Base-by-base conservation (phyloP, 2,329 filamentous ascomycete genomes). In the Aureobasidium sp. region DNA sequence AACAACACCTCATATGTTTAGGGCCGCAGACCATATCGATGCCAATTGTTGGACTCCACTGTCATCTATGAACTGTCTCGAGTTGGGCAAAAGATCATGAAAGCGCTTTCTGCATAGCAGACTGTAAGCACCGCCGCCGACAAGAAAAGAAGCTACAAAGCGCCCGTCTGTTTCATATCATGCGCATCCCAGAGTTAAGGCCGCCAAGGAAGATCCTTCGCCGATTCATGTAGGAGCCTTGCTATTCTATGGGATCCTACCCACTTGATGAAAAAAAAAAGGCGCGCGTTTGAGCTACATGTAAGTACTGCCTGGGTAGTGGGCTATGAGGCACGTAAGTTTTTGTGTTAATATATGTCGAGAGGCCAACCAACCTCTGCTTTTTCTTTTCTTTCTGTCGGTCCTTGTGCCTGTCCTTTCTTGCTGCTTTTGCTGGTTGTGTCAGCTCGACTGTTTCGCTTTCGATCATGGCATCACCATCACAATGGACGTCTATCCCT, bases 141-240 rank as follows among this genome's bases (percentile, higher is more conserved):
- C 32, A 24, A 32, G 47, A 36, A 52, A 37, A 37, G 48, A 5
- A 34, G 48, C 48, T 27, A 24, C 12, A 46, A 52, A 52, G 48
- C 20, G 48, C 32, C 32, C 48, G 48, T 52, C 48, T 52, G 48
- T 52, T 52, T 52, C 48, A 52, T 46, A 27, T 27, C n/a, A 52
- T 52, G 47, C 48, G 24, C n/a, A 5, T n/a, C 17, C 48, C 37
- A 20, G 9, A 34, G 26, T 32, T 52, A 37, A 52, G 48, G 48
- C 27, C 32, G 48, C n/a, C 48, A 52, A 37, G 17, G n/a, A 24
- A 29, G 17, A 32, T 50, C 29, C 29, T 32, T 32, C 17, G 17
- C 8, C 47, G 27, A 50, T 27, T 34, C 47, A 20, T 50, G 26
- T n/a, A 48, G n/a, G 4, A 10, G 8, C 24, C 3, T 29, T 32